Evolutionary conservation across 352 stramenopile genomes (phyloP).

Genomic region (Globisporangium sylvaticum): DNA sequence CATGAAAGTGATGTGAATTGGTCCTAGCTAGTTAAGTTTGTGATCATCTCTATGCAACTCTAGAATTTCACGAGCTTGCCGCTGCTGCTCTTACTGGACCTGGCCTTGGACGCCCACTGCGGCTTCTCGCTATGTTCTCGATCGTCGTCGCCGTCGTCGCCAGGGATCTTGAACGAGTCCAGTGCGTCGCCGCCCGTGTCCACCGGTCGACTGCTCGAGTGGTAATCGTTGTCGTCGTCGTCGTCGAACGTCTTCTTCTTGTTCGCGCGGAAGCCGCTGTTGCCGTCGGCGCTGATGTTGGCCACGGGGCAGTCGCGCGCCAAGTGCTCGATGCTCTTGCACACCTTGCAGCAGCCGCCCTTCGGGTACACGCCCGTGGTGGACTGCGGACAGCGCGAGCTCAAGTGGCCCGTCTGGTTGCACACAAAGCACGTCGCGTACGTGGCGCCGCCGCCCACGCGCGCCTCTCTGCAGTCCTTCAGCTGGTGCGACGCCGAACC

Average conservation of each 20-base stretch:
- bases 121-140: constrained; percentile 8
- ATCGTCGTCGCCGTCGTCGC: constrained; percentile 29
- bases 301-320: constrained; percentile 75
- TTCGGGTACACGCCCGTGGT: constrained; percentile 87
- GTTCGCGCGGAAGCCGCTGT: constrained; percentile 53
- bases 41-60: not conserved
- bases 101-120: constrained; percentile 18
- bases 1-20: not conserved
- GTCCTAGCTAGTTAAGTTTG: not conserved
- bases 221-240: constrained; percentile 41
- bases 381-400: constrained; percentile 81
- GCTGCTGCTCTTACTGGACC: constrained; percentile 5
- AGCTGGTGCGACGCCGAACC: constrained; percentile 65
- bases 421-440: constrained; percentile 89
- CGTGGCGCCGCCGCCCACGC: constrained; percentile 54
- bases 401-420: constrained; percentile 81
- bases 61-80: constrained; percentile 52
- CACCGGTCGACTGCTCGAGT: not conserved
- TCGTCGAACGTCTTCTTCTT: constrained; percentile 77
- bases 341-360: constrained; percentile 87
- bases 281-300: constrained; percentile 64
- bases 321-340: constrained; percentile 79
- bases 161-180: constrained; percentile 23
- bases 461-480: constrained; percentile 63
- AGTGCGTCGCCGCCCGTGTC: constrained; percentile 17